Evolutionary conservation across 2,329 filamentous ascomycete species (phyloP).

Genomic region (Coniochaeta sp.): DNA sequence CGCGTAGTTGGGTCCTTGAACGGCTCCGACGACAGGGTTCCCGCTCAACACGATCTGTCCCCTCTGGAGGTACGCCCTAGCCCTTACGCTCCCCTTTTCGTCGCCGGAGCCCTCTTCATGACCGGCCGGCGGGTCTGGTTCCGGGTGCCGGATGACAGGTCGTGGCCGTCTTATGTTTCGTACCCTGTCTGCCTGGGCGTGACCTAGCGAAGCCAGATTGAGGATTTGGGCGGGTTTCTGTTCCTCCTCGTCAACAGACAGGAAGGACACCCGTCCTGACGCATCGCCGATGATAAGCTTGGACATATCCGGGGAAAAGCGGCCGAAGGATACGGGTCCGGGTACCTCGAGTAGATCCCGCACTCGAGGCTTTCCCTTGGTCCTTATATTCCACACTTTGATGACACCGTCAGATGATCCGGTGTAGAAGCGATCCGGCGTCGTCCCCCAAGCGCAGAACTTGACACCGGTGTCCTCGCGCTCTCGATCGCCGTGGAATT

Average conservation of each 20-base stretch:
- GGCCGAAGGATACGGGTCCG: conserved; percentile 49
- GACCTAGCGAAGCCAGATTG: not conserved
- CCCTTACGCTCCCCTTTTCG: conserved; percentile 18
- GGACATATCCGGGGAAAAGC: conserved; percentile 48
- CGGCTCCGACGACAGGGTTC: conserved; percentile 42
- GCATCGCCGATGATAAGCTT: conserved; percentile 53
- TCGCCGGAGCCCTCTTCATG: conserved; percentile 11
- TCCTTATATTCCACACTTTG: conserved; percentile 55
- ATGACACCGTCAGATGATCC: conserved; percentile 56
- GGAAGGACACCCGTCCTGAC: conserved; percentile 49
- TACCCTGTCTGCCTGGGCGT: not conserved
- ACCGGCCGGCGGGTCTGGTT: conserved; percentile 32
- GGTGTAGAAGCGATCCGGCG: conserved; percentile 51
- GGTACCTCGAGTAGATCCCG: conserved; percentile 45
- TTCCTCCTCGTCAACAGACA: conserved; percentile 39
- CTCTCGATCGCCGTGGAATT: conserved; percentile 37
- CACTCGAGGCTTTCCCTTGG: conserved; percentile 34
- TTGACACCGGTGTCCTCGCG: conserved; percentile 55
- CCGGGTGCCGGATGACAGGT: conserved; percentile 41
- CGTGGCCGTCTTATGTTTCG: conserved; percentile 35
- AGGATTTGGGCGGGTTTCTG: conserved; percentile 19
- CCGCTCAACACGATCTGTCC: conserved; percentile 32
- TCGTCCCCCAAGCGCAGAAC: conserved; percentile 54
- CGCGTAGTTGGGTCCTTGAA: conserved; percentile 47
- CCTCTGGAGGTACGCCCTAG: conserved; percentile 26